Percentiles rank a stretch among this genome's conserved stretches.
phyloP scores from a whole-genome alignment of 768 basidiomycete species.

The Boletus reticuloceps region DNA sequence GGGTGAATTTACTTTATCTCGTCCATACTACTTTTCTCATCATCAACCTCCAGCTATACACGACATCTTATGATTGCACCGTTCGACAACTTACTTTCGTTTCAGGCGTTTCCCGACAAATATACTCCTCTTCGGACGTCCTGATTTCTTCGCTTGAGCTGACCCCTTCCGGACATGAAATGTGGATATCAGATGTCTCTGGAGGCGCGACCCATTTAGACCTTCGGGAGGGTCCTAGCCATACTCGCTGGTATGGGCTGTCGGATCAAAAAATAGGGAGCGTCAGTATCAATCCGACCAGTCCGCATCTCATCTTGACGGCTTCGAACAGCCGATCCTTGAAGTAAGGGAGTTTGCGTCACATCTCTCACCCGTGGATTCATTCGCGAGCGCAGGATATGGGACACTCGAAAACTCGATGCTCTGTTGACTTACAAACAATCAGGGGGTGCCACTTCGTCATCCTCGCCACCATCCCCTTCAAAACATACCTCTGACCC shows the following conservation, averaged over 20 bases:
- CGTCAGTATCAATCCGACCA: constrained; percentile 74
- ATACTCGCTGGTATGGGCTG: constrained; percentile 58
- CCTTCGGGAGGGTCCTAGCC: constrained; percentile 57
- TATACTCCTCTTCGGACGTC: constrained; percentile 55
- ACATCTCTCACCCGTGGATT: not conserved
- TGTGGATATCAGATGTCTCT: constrained; percentile 78
- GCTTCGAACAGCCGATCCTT: constrained; percentile 72
- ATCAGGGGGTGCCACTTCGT: constrained; percentile 12
- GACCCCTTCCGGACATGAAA: constrained; percentile 63
- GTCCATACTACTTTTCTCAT: not conserved
- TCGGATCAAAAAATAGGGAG: constrained; percentile 76
- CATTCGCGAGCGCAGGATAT: constrained; percentile 48
- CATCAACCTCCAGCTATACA: constrained; percentile 56
- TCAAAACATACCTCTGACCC: constrained; percentile 9
- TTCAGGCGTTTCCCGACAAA: constrained; percentile 66
- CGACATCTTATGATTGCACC: constrained; percentile 80
- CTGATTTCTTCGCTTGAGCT: constrained; percentile 74
- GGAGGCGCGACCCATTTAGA: constrained; percentile 79
- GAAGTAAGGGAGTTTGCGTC: constrained; percentile 46
- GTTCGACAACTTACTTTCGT: constrained; percentile 71
- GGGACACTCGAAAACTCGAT: constrained; percentile 72
- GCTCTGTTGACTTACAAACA: constrained; percentile 34
- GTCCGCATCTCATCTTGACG: constrained; percentile 64
- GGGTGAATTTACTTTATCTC: constrained; percentile 39
- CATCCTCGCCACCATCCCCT: constrained; percentile 20